These are phyloP conservation scores for Apiospora arundinis DNA, from an alignment of 2,329 filamentous ascomycete species.

Conservation along the genomic window DNA sequence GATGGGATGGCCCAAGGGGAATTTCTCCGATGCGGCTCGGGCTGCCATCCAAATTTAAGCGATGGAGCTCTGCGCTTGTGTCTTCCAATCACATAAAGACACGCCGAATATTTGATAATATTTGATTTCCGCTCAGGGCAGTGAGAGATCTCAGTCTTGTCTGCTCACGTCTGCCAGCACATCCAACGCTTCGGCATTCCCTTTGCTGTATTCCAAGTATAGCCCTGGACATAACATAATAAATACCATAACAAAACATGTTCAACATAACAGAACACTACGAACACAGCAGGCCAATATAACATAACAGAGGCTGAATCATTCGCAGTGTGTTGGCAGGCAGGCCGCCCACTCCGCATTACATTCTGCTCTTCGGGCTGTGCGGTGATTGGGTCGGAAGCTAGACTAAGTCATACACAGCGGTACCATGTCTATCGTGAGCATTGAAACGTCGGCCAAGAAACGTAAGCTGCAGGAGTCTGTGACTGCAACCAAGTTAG, in stretches of 20 bases:
- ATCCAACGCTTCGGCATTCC: constrained; percentile 2
- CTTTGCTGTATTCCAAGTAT: not conserved
- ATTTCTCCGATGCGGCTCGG: constrained; percentile 16
- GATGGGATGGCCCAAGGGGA: not conserved
- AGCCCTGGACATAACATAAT: constrained; percentile 3
- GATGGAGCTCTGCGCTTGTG: constrained; percentile 21
- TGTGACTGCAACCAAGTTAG: constrained; percentile 9
- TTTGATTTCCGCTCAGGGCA: constrained; percentile 20
- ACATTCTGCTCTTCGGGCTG: not conserved
- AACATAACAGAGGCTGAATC: constrained; percentile 10
- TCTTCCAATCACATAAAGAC: constrained; percentile 28
- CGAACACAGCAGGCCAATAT: not conserved
- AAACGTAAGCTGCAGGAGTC: constrained; percentile 10
- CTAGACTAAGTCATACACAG: not conserved
- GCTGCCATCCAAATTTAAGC: constrained; percentile 7
- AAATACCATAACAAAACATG: constrained; percentile 10
- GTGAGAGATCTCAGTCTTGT: not conserved
- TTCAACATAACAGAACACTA: constrained; percentile 1
- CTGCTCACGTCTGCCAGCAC: constrained; percentile 41
- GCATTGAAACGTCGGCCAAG: constrained; percentile 15
- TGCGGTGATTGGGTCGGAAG: constrained; percentile 14
- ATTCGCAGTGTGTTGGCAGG: not conserved
- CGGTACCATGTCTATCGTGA: not conserved
- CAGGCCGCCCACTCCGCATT: not conserved
- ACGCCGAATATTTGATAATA: constrained; percentile 21